Base-by-base conservation (phyloP, 495 filamentous ascomycete species). In the Aspergillus avenaceus region DNA sequence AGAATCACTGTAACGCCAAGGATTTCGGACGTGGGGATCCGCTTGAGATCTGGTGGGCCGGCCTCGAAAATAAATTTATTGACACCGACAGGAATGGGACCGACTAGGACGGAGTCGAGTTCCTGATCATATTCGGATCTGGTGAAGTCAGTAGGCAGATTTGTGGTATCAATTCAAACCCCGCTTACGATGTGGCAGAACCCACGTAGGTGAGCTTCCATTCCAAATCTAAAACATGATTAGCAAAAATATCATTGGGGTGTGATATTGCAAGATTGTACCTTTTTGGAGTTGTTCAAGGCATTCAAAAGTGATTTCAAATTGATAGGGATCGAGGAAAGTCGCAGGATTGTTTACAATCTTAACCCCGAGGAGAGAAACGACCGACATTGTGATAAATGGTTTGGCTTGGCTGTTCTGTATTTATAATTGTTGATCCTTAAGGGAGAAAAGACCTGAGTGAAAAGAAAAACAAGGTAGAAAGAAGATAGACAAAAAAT, bases 181-280 rank as follows among this genome's bases (percentile, higher is more conserved):
- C 36, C 26, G 75, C 84, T 73, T 81, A 96, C 84, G 91, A 96
- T 50, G 90, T 96, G 34, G 93, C 93, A 58, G 93, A 98, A 58
- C 93, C 93, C 63, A 98, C 93, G 62, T 98, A 98, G 64, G 91
- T 97, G 59, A 98, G 77, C 70, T 97, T 97, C 92, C 93, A 98
- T 74, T 98, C 93, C 54, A 98, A 82, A 76, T 98, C 93, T 96
- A 56, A 23, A 44, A 50, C 19, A 0, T 9, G n/a, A 26, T 50
- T 40, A 46, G 29, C 45, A 28, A 18, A 13, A 26, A 6, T 22
- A 16, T 5, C 11, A 12, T 11, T 16, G 18, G 18, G 16, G 4
- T 5, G 19, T 6, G 5, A 16, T 8, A n/a, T n/a, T n/a, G n/a
- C 8, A 32, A 1, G 22, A 11, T 54, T 62, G 46, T 65, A 92